Conservation (phyloP, 345 rosid species). For the Syzygium jambos region DNA sequence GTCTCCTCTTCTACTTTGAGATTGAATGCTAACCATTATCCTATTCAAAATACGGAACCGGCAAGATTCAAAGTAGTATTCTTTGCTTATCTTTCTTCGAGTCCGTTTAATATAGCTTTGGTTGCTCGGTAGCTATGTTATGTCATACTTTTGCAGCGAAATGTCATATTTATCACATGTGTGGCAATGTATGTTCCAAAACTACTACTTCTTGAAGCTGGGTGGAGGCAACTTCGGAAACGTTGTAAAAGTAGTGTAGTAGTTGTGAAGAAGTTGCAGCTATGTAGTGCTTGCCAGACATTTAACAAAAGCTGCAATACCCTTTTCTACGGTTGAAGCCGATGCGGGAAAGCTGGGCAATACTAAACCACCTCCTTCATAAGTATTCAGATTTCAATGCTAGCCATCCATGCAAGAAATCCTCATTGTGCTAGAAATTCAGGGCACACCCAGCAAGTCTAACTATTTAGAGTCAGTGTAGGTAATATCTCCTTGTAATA, state of each 20-base stretch:
- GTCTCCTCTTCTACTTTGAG: not conserved
- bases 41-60: not conserved
- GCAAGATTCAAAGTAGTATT: not conserved
- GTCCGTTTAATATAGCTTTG: not conserved
- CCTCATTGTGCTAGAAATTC: not conserved
- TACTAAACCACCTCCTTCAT: not conserved
- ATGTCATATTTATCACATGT: not conserved
- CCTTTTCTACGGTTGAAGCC: not conserved
- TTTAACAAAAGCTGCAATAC: not conserved
- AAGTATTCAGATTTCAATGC: not conserved
- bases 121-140: not conserved
- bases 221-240: not conserved
- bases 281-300: not conserved
- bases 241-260: not conserved
- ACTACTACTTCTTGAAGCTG: not conserved
- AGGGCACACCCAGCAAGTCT: not conserved
- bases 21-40: not conserved
- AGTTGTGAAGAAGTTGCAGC: not conserved
- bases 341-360: not conserved
- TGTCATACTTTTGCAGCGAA: not conserved
- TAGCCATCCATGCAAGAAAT: not conserved
- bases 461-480: not conserved
- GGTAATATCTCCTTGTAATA: not conserved
- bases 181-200: not conserved
- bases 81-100: not conserved